Evolutionary conservation across 2,329 filamentous ascomycete species (phyloP).

Genomic region (Tolypocladium album): DNA sequence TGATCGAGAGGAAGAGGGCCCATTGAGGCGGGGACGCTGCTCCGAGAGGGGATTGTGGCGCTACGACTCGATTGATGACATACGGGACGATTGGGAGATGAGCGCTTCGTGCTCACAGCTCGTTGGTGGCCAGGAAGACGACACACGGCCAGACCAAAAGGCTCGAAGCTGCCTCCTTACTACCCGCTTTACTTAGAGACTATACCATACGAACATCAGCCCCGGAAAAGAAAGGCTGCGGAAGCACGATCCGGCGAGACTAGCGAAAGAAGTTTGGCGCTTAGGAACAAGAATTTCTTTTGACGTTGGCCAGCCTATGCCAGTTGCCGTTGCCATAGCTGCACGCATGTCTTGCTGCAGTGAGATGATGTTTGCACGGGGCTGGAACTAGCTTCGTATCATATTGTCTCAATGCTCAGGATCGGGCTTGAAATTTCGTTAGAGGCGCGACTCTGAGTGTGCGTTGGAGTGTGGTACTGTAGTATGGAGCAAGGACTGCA

Average conservation of each 20-base stretch:
- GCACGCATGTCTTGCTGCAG: not conserved
- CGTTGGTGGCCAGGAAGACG: not conserved
- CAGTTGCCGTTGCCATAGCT: too few relatives aligned
- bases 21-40: not conserved
- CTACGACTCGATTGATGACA: not conserved
- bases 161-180: not conserved
- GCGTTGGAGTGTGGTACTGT: not conserved
- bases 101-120: not conserved
- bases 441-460: too few relatives aligned
- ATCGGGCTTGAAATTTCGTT: not conserved
- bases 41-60: not conserved
- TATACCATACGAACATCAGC: not conserved
- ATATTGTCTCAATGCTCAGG: not conserved
- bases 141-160: too few relatives aligned
- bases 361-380: not conserved
- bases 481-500: too few relatives aligned
- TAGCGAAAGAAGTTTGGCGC: not conserved
- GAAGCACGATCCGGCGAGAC: not conserved
- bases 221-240: not conserved
- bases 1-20: constrained; percentile 28
- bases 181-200: not conserved
- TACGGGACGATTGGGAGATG: not conserved
- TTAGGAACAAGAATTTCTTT: not conserved
- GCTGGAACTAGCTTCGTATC: not conserved
- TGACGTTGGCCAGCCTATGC: not conserved